Percentiles rank a stretch among this genome's conserved stretches.
phyloP scores from a whole-genome alignment of 2,329 filamentous ascomycete genomes.

The Aureobasidium zeae region DNA sequence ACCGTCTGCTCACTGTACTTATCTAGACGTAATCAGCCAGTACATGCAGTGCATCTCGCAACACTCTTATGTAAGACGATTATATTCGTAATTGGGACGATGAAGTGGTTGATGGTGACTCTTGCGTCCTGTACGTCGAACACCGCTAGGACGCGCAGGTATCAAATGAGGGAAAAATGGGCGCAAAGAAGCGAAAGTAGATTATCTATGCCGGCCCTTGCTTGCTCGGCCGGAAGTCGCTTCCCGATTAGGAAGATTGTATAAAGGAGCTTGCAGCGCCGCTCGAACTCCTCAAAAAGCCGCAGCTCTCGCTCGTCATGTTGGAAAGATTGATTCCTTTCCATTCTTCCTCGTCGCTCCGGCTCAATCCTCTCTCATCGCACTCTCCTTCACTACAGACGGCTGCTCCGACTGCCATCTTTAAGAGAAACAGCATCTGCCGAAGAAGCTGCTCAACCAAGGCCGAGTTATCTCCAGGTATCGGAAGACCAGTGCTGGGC shows the following conservation, averaged over 20 bases:
- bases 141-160: too few relatives aligned
- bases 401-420: not conserved
- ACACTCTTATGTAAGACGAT: not conserved
- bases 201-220: too few relatives aligned
- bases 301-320: conserved; percentile 1
- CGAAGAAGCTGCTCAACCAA: conserved; percentile 4
- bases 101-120: too few relatives aligned
- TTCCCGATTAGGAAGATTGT: conserved; percentile 11
- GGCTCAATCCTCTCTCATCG: not conserved
- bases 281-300: conserved; percentile 2
- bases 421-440: not conserved
- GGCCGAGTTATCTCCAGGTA: conserved; percentile 12
- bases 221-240: conserved; percentile 1
- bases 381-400: not conserved
- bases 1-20: conserved; percentile 14
- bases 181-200: too few relatives aligned
- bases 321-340: conserved; percentile 1
- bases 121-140: too few relatives aligned
- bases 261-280: conserved; percentile 5
- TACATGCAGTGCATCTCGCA: conserved; percentile 8
- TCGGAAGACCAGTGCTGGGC: conserved; percentile 5
- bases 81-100: too few relatives aligned
- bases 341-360: conserved; percentile 1
- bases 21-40: conserved; percentile 16
- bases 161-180: too few relatives aligned